Conservation (phyloP, 148 eudicot species). For the Chenopodium quinoa region DNA sequence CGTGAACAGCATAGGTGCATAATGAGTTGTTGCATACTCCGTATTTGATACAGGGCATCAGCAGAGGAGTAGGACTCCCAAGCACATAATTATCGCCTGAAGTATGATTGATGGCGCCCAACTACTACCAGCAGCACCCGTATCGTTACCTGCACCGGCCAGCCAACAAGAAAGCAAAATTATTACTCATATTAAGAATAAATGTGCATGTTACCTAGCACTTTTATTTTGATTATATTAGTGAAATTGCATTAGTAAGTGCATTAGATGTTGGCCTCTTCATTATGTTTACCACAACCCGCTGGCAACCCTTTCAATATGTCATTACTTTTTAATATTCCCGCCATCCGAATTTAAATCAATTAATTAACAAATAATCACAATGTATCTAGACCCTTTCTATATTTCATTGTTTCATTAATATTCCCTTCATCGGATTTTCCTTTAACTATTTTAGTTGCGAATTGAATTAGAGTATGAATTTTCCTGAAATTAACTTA, state of each 20-base stretch:
- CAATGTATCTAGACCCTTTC: no score
- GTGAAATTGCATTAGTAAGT: neutral
- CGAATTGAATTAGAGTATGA: no score
- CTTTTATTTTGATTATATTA: neutral
- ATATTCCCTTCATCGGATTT: no score
- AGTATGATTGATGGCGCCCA: slow-evolving; percentile 16
- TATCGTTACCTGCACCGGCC: slow-evolving; percentile 35
- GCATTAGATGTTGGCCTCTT: neutral
- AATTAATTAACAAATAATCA: no score
- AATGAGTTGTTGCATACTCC: no score
- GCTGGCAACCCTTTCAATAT: neutral
- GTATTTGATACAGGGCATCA: neutral
- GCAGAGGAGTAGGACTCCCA: slow-evolving; percentile 17
- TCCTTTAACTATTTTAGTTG: no score
- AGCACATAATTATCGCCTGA: slow-evolving; percentile 16
- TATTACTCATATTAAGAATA: neutral
- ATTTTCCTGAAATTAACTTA: no score
- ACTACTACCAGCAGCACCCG: slow-evolving; percentile 22
- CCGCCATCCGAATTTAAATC: neutral
- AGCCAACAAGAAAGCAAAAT: slow-evolving; percentile 11
- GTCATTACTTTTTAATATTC: neutral
- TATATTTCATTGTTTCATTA: no score
- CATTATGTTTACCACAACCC: no score
- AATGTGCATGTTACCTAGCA: neutral
- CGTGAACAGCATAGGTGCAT: neutral